Evolutionary conservation across 371 early-diverging fungal species (phyloP), one percentile per base, ranked within the genome.

Genomic region (Syncephalastrum racemosum): DNA sequence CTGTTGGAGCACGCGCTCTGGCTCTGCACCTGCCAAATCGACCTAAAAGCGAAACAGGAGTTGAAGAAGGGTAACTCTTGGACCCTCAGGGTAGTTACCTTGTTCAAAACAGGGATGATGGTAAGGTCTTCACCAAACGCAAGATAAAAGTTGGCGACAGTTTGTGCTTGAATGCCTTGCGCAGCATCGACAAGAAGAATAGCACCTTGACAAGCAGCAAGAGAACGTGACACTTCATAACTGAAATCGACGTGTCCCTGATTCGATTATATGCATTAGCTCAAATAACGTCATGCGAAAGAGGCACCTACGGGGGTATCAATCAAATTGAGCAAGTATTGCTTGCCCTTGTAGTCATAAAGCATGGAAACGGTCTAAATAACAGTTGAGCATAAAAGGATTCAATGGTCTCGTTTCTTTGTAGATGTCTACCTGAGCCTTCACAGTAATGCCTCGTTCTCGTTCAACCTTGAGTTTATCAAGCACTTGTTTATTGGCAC

Each of bases 401-500:
- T 3, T 15, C 31, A 19, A 31, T 20, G 19, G 3, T 4, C 1
- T n/a, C 15, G 1, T 43, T 15, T 24, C 2, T 43, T 15, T 24
- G 36, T 24, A 1, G 15, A n/a, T 40, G 19, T 49, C 24, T 72
- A 88, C 89, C 85, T 96, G 96, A 10, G 98, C 98, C 71, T 98
- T 98, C 44, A 98, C 96, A 5, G 97, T 97, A 53, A 98, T 97
- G 16, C 98, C 98, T 27, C 98, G 81, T 64, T 96, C 95, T 8
- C 95, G 70, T 70, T 98, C 98, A 0, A 98, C 97, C 65, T 90
- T 88, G 4, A 98, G 82, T 70, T 94, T 97, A 63, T 98, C 98
- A 25, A 98, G 72, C 2, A 95, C 93, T 66, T 96, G 97, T 57
- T 92, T 90, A 62, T 96, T 93, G 19, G 75, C 77, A 47, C 77